phyloP scores from a whole-genome alignment of 768 basidiomycete species.

The Dendrothele bispora region DNA sequence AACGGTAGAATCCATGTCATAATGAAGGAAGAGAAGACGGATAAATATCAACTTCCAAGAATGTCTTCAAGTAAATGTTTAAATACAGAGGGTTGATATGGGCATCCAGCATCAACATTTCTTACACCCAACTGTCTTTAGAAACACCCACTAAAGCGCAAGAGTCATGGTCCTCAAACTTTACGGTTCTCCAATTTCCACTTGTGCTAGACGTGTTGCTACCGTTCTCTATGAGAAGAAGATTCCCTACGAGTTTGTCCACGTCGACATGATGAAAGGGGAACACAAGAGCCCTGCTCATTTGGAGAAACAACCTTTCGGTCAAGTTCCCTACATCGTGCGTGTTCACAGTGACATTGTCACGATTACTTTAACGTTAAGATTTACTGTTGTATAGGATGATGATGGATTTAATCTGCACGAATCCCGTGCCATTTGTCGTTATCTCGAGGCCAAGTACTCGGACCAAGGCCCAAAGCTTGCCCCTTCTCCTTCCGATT shows the following conservation, averaged over 20 bases:
- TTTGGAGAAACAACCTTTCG: slow-evolving; percentile 50
- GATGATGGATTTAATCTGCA: slow-evolving; percentile 68
- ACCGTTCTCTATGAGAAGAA: slow-evolving; percentile 44
- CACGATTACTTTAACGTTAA: neutral
- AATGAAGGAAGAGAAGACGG: no score
- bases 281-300: slow-evolving; percentile 36
- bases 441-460: slow-evolving; percentile 61
- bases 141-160: no score
- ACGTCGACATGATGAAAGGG: slow-evolving; percentile 31
- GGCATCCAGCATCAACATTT: no score
- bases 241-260: slow-evolving; percentile 45
- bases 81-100: no score
- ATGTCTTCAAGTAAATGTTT: no score
- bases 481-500: slow-evolving; percentile 39
- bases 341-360: neutral
- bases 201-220: slow-evolving; percentile 46
- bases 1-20: no score
- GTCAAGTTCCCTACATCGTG: slow-evolving; percentile 35
- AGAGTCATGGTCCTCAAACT: slow-evolving; percentile 53
- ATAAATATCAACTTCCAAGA: no score
- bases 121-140: no score
- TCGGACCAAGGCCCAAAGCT: slow-evolving; percentile 47
- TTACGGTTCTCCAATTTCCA: slow-evolving; percentile 40
- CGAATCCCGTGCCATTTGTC: slow-evolving; percentile 61
- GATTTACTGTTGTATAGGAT: no score